Evolutionary conservation across 1,284 basidiomycete genomes (phyloP).

Genomic region (Apiotrichum brassicae): DNA sequence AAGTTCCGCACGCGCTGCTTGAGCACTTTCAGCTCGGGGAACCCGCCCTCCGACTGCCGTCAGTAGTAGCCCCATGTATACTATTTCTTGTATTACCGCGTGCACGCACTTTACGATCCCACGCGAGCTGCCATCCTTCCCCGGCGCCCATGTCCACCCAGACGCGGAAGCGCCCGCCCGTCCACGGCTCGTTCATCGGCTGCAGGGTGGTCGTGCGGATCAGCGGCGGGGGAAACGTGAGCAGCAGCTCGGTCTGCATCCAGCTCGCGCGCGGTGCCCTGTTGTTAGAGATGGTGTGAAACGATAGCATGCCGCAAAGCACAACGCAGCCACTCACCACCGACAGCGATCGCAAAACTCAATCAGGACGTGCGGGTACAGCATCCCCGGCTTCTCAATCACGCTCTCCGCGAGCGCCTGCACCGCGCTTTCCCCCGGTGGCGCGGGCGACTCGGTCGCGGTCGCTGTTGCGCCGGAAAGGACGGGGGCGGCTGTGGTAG

Average conservation of each 20-base stretch:
- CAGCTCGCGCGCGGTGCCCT: constrained; percentile 63
- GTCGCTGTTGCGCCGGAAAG: background rate
- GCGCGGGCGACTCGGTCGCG: background rate
- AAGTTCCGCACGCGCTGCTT: constrained; percentile 80
- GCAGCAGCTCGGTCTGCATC: constrained; percentile 78
- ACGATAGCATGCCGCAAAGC: no score
- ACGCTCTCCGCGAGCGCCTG: background rate
- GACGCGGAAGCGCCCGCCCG: constrained; percentile 77
- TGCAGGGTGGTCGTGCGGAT: constrained; percentile 63
- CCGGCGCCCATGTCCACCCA: constrained; percentile 57
- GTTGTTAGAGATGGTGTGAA: background rate
- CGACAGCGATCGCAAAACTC: constrained; percentile 71
- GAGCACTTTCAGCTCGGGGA: constrained; percentile 65
- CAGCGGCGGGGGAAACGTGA: constrained; percentile 74
- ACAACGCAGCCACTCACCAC: constrained; percentile 50
- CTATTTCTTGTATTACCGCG: no score
- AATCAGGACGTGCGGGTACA: constrained; percentile 51
- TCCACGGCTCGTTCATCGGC: constrained; percentile 70
- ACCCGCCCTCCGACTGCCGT: constrained; percentile 71
- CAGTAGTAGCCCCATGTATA: no score
- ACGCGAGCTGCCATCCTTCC: constrained; percentile 39
- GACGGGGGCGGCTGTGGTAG: background rate
- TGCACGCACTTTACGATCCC: constrained; percentile 45
- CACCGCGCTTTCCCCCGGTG: no score
- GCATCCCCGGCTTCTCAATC: constrained; percentile 59